Evolutionary conservation across 2,329 filamentous ascomycete species (phyloP), one percentile per base, ranked within the genome.

Genomic region (Mollisiaceae sp.): DNA sequence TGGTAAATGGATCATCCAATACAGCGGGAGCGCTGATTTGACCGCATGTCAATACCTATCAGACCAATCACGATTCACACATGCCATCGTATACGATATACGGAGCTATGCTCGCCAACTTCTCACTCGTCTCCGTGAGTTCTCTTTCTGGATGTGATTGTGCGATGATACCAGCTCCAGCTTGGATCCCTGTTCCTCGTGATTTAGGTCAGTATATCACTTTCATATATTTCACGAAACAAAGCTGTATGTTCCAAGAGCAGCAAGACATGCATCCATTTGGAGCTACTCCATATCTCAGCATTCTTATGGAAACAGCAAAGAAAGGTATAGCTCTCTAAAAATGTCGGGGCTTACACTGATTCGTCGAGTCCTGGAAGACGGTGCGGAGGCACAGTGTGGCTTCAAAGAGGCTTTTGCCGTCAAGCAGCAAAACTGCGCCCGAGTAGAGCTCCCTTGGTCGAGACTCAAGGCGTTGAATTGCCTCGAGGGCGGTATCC

Each of bases 381-480:
- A 63, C 60, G 20, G 57, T 66, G 11, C 65, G 62, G 38, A 70
- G 67, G n/a, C 67, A 65, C 39, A 69, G 38, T 1, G 65, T 63
- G 8, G 60, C 67, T 55, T 69, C 69, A 22, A 70, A 63, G 38
- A 65, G 62, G 3, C 56, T 50, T 18, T 22, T 52, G 1, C 38
- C 55, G 5, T 65, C 57, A 15, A 67, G 43, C 52, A 70, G 38
- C 22, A 71, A 43, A 11, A 71, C 60, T 2, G 65, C 68, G 12
- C 69, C 69, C 3, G 68, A 70, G 47, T 71, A 71, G 15, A 71
- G 61, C 60, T 71, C 69, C 27, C 68, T 41, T 1, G 66, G 68
- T 14, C 50, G 58, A 11, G 41, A 24, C 43, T 71, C 69, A 8
- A 70, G 52, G 15, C 50, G 43, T 24, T 65, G 47, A 22, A 70